Base-by-base conservation (phyloP, 2,329 filamentous ascomycete species). In the Teratosphaeria pseudoeucalypti region DNA sequence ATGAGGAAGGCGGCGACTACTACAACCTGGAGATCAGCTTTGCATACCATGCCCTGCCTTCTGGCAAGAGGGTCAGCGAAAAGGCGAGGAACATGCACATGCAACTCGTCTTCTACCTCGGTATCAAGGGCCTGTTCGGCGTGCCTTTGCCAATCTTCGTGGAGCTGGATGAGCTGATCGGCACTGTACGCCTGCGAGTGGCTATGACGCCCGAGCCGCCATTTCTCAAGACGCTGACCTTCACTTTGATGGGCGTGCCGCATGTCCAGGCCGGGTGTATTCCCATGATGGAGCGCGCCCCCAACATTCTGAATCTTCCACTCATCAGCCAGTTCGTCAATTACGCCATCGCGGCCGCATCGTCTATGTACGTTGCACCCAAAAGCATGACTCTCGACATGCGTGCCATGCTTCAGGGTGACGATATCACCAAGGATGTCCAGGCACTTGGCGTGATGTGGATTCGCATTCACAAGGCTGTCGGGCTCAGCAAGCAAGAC, bases 281-380 rank as follows among this genome's bases (percentile, higher is more conserved):
- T 14, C 94, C 94, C 0, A 94, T 97, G 87, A 74, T 96, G n/a
- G 85, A 94, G 71, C 87, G 85, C 64, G 92, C 91, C 2, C 86
- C 95, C 62, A 97, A 97, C 66, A 85, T 97, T 54, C 78, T 97
- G 29, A 96, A 97, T 66, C 77, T 97, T 10, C 92, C 92, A 0
- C 74, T 97, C 43, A 96, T 97, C 67, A 95, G 90, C 14, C 95
- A 95, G 68, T 97, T 99, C 70, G 92, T 96, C 74, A 96, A 96
- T 74, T 96, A 92, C 76, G 90, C 92, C 5, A 95, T 97, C 67
- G 86, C 85, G 43, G 85, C 94, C 0, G 90, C 92, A 0, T 88
- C 94, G 87, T 11, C 86, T 70, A 88, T 96, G 82, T 96, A 96
- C 64, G 91, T 96, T 29, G 92, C 92, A 2, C 92, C 92, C 9